Evolutionary conservation across 768 basidiomycete species (phyloP).

Genomic region (Agaricus blazei): DNA sequence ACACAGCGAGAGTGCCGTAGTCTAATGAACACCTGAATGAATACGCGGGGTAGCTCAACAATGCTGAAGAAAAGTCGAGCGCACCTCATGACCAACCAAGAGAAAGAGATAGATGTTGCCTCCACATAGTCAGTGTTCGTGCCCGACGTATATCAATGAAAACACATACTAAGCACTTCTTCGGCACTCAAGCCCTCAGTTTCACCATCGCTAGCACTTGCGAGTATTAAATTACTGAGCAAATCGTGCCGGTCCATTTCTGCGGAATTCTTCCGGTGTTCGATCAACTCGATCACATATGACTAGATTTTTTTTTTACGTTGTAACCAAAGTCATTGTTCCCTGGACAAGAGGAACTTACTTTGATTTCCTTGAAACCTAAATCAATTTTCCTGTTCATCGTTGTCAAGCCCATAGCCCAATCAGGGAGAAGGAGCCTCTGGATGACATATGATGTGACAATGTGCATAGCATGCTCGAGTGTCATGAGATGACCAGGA

Average conservation of each 20-base stretch:
- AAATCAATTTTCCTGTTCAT: constrained; percentile 22
- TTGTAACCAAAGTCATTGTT: too few relatives aligned
- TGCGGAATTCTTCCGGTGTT: constrained; percentile 27
- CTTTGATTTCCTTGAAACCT: constrained; percentile 36
- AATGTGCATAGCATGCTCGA: constrained; percentile 42
- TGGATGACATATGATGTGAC: constrained; percentile 32
- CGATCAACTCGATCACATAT: constrained; percentile 49
- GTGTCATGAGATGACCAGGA: constrained; percentile 40
- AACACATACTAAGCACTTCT: constrained; percentile 31
- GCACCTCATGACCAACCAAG: constrained; percentile 53
- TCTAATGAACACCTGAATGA: constrained; percentile 16
- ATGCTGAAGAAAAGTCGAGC: not conserved
- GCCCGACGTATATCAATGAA: too few relatives aligned
- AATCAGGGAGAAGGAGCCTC: constrained; percentile 33
- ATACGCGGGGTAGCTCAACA: too few relatives aligned
- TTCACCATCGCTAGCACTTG: constrained; percentile 30
- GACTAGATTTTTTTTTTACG: constrained; percentile 7
- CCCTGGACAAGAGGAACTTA: constrained; percentile 14
- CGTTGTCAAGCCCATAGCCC: constrained; percentile 32
- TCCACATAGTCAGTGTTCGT: not conserved
- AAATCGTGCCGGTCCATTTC: constrained; percentile 42
- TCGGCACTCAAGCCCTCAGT: constrained; percentile 28
- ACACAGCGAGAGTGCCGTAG: constrained; percentile 33
- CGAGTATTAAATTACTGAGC: constrained; percentile 45
- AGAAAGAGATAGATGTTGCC: constrained; percentile 43